Percentiles rank a stretch among this genome's conserved stretches.
Evolutionary conservation across 2,329 filamentous ascomycete species (phyloP).

Genomic region (Botrytis medusae): DNA sequence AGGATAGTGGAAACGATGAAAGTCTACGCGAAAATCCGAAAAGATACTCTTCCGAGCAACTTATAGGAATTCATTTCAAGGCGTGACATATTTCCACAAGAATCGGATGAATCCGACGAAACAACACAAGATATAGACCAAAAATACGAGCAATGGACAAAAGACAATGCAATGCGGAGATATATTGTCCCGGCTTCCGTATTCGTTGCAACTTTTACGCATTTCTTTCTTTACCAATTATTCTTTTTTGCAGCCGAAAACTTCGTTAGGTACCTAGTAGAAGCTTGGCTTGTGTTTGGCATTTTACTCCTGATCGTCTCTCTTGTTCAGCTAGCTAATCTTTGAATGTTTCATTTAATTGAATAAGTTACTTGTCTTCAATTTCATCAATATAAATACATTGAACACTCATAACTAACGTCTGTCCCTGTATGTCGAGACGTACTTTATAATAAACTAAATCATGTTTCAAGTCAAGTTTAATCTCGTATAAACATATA

Average conservation of each 20-base stretch:
- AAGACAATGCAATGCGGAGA: neutral
- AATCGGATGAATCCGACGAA: neutral
- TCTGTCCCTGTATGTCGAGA: no score
- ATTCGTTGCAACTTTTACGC: neutral
- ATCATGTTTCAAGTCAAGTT: no score
- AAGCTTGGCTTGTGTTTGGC: neutral
- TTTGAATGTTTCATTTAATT: no score
- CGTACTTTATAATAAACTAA: no score
- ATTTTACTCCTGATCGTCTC: neutral
- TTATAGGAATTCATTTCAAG: neutral
- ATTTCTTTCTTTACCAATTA: neutral
- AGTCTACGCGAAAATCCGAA: no score
- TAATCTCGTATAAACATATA: no score
- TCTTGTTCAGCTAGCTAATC: no score
- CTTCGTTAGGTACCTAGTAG: neutral
- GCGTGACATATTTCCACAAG: neutral
- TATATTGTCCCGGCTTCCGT: neutral
- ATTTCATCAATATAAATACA: no score
- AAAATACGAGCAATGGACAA: neutral
- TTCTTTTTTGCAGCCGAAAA: no score
- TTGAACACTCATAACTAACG: no score
- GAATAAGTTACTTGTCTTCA: no score
- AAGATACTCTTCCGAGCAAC: rapidly evolving
- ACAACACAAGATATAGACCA: neutral
- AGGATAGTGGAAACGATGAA: neutral